These are phyloP conservation scores for Heterobasidion parviporum DNA, from an alignment of 1,284 basidiomycete genomes.

Conservation along the genomic window DNA sequence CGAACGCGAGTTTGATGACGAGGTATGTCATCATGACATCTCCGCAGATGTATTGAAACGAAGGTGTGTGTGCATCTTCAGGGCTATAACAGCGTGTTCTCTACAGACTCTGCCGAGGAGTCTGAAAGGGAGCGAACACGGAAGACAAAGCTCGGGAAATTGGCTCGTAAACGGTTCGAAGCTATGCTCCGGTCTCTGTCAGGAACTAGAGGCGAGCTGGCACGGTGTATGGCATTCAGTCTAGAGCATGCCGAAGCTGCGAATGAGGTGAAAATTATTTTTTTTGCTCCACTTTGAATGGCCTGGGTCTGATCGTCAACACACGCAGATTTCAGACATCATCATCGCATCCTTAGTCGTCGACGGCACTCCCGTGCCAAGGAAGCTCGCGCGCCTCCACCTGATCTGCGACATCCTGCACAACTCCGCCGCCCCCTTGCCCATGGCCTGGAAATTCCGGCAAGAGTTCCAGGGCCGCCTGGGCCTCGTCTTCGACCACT, in stretches of 20 bases:
- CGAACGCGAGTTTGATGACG: constrained; percentile 77
- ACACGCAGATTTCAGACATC: constrained; percentile 70
- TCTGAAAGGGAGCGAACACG: constrained; percentile 76
- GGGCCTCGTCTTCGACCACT: constrained; percentile 86
- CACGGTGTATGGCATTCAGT: constrained; percentile 92
- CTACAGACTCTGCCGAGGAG: constrained; percentile 92
- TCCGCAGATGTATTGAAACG: neutral
- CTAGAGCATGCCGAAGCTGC: constrained; percentile 93
- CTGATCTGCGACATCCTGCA: constrained; percentile 97
- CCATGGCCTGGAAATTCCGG: constrained; percentile 91
- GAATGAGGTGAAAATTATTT: too few relatives aligned
- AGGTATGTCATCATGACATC: constrained; percentile 35
- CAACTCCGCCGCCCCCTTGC: constrained; percentile 84
- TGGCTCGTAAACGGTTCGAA: constrained; percentile 79
- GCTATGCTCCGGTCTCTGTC: constrained; percentile 83
- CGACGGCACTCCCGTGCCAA: constrained; percentile 85
- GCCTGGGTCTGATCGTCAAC: neutral
- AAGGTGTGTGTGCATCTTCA: constrained; percentile 21
- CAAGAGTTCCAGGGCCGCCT: constrained; percentile 85
- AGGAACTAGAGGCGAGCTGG: constrained; percentile 85
- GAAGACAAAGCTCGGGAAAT: constrained; percentile 67
- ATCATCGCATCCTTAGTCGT: constrained; percentile 80
- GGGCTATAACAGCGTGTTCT: constrained; percentile 90
- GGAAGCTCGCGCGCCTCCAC: constrained; percentile 92
- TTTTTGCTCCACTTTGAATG: neutral